phyloP scores from a whole-genome alignment of 108 stramenopile species.

The Skeletonema costatum region DNA sequence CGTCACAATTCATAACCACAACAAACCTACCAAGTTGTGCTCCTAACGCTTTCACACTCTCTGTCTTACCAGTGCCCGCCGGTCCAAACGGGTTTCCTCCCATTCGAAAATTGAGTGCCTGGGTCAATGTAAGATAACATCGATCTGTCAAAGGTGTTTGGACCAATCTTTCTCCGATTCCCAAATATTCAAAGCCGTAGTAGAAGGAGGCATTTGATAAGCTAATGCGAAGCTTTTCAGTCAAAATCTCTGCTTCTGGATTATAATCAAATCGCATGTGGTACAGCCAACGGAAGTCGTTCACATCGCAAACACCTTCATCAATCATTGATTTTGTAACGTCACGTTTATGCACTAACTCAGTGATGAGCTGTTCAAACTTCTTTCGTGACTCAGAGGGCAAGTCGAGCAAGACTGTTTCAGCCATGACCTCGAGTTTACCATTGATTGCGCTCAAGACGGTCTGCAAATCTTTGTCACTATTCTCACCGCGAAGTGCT shows the following conservation, averaged over 20 bases:
- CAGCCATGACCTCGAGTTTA: conserved; percentile 91
- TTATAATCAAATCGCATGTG: conserved; percentile 91
- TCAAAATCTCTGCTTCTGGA: conserved; percentile 68
- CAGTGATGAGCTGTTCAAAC: conserved; percentile 98
- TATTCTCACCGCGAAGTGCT: conserved; percentile 65
- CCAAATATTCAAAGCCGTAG: conserved; percentile 99
- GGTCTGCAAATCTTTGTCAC: conserved; percentile 39
- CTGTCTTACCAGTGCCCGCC: conserved; percentile 99
- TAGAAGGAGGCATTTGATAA: conserved; percentile 95
- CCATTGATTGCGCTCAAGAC: conserved; percentile 59
- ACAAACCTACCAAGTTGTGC: conserved; percentile 96
- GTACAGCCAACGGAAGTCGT: conserved; percentile 92
- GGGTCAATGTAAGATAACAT: conserved; percentile 96
- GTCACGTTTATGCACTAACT: conserved; percentile 97
- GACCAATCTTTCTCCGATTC: conserved; percentile 97
- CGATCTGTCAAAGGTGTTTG: conserved; percentile 98
- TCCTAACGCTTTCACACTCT: conserved; percentile 97
- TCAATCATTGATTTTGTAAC: conserved; percentile 87
- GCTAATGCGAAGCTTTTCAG: conserved; percentile 80
- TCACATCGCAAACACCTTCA: conserved; percentile 63
- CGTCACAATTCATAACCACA: conserved; percentile 97
- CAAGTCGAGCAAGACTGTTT: conserved; percentile 88
- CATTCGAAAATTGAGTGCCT: conserved; percentile 96
- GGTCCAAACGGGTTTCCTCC: conserved; percentile 99
- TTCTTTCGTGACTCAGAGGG: conserved; percentile 90